These are phyloP conservation scores for Canna indica DNA, from an alignment of 176 grass and related monocot species.

Conservation along the genomic window DNA sequence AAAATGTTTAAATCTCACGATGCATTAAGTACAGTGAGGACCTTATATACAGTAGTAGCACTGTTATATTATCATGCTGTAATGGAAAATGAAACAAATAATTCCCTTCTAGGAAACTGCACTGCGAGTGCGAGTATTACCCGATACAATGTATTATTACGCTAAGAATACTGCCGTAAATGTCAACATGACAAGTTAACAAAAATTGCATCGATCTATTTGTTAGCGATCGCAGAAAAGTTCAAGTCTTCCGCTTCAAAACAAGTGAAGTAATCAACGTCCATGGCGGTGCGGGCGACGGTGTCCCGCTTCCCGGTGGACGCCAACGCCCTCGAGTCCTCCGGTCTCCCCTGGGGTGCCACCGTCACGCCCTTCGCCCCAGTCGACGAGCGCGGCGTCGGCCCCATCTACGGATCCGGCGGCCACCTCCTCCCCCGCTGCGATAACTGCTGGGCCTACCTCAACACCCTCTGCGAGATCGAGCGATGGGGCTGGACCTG, in stretches of 20 bases:
- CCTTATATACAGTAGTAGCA: no score
- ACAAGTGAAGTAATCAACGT: background rate
- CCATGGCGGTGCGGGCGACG: conserved; percentile 74
- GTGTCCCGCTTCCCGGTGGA: conserved; percentile 55
- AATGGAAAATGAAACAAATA: no score
- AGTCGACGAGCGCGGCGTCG: conserved; percentile 49
- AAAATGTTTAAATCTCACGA: no score
- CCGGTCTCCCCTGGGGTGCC: conserved; percentile 76
- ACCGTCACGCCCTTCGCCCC: conserved; percentile 69
- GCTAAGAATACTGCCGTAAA: no score
- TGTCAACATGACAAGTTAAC: no score
- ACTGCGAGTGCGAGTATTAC: no score
- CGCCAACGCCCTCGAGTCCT: conserved; percentile 41
- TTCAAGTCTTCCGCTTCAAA: background rate
- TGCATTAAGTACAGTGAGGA: no score
- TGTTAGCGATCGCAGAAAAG: background rate
- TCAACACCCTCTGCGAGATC: conserved; percentile 53
- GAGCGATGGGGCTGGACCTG: conserved; percentile 82
- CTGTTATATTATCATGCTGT: no score
- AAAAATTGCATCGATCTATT: no score
- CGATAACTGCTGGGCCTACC: conserved; percentile 80
- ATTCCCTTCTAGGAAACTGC: no score
- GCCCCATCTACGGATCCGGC: conserved; percentile 26
- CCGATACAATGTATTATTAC: no score
- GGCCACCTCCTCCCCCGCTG: conserved; percentile 72